Percentiles rank a stretch among this genome's conserved stretches.
These are phyloP conservation scores for Abrus precatorius DNA, from an alignment of 306 rosid species.

Conservation along the genomic window DNA sequence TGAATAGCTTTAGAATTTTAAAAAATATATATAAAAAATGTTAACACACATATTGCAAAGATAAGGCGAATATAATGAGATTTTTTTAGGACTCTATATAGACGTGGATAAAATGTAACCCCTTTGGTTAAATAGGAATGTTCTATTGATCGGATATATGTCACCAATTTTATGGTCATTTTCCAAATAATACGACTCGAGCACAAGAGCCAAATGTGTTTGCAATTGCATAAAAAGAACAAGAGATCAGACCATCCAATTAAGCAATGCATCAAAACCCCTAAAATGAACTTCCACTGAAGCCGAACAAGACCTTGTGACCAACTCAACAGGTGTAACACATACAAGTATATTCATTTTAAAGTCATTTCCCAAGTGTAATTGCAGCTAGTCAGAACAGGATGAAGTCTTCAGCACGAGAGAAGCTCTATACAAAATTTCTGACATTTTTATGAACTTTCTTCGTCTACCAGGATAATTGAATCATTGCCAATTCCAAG, in stretches of 20 bases:
- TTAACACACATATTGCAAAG: no score
- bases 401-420: slow-evolving; percentile 33
- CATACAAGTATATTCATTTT: slow-evolving; percentile 20
- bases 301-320: neutral
- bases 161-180: neutral
- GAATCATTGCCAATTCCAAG: slow-evolving; percentile 78
- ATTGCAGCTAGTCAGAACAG: slow-evolving; percentile 26
- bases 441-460: slow-evolving; percentile 53
- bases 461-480: slow-evolving; percentile 81
- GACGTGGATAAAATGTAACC: neutral
- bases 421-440: slow-evolving; percentile 8
- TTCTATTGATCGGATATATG: neutral
- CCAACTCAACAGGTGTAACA: slow-evolving; percentile 15
- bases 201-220: slow-evolving; percentile 26
- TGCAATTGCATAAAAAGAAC: slow-evolving; percentile 3
- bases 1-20: no score
- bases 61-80: no score
- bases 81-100: no score
- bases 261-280: slow-evolving; percentile 21
- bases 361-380: slow-evolving; percentile 10
- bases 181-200: neutral
- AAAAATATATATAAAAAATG: no score
- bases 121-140: neutral
- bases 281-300: slow-evolving; percentile 10
- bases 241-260: neutral